These are phyloP conservation scores for Aspergillus transmontanensis DNA, from an alignment of 2,329 filamentous ascomycete species.

Conservation along the genomic window DNA sequence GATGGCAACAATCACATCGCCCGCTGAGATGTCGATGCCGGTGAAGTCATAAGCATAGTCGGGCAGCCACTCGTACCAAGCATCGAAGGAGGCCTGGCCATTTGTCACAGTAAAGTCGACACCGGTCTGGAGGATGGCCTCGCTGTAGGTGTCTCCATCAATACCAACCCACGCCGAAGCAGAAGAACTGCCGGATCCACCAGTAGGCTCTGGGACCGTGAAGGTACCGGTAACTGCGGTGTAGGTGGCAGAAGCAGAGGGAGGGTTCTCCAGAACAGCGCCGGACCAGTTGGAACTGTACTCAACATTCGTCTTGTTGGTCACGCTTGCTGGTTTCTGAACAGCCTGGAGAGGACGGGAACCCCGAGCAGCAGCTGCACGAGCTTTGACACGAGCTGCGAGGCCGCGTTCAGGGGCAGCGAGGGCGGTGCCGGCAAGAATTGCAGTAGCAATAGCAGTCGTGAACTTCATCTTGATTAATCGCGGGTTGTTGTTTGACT, in stretches of 20 bases:
- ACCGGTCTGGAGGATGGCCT: slow-evolving; percentile 59
- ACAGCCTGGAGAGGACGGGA: slow-evolving; percentile 34
- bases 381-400: slow-evolving; percentile 29
- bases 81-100: slow-evolving; percentile 49
- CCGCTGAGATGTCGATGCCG: slow-evolving; percentile 47
- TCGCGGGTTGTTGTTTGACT: neutral
- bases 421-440: slow-evolving; percentile 46
- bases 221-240: neutral
- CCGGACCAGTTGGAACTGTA: slow-evolving; percentile 63
- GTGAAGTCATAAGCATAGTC: slow-evolving; percentile 57
- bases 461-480: slow-evolving; percentile 52
- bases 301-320: slow-evolving; percentile 45
- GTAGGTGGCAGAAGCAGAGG: neutral
- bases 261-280: slow-evolving; percentile 48
- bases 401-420: slow-evolving; percentile 50
- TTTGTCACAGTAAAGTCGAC: slow-evolving; percentile 55
- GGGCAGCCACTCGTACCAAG: slow-evolving; percentile 65
- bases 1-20: slow-evolving; percentile 46
- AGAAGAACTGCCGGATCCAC: slow-evolving; percentile 5
- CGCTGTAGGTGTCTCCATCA: slow-evolving; percentile 59
- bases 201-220: neutral
- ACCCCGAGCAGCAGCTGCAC: slow-evolving; percentile 29
- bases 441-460: slow-evolving; percentile 36
- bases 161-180: slow-evolving; percentile 62
- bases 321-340: slow-evolving; percentile 31